A percentile compares a stretch with the other conserved stretches of the same genome.
These are phyloP conservation scores for Phaseolus lunatus DNA, from an alignment of 306 rosid genomes.

Conservation along the genomic window DNA sequence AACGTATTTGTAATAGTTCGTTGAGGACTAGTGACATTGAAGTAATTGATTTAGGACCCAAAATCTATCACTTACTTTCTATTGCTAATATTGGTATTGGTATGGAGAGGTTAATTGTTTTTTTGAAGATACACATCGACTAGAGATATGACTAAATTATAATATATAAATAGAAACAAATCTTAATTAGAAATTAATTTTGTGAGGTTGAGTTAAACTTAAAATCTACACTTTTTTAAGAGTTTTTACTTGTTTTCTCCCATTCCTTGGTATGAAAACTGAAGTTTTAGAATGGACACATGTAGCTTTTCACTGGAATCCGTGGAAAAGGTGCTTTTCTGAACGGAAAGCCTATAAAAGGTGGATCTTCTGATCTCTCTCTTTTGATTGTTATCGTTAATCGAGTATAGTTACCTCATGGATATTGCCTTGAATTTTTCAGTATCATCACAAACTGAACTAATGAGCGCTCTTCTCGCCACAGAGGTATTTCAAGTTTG, in stretches of 20 bases:
- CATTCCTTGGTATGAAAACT: conserved; percentile 12
- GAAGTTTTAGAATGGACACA: conserved; percentile 11
- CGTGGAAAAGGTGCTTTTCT: conserved; percentile 80
- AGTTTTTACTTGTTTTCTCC: neutral
- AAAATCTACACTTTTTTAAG: too few relatives aligned
- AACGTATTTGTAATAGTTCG: conserved; percentile 15
- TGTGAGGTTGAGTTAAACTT: too few relatives aligned
- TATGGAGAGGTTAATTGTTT: neutral
- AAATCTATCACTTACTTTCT: conserved; percentile 9
- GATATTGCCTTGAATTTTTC: conserved; percentile 48
- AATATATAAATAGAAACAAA: too few relatives aligned
- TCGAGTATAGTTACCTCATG: conserved; percentile 20
- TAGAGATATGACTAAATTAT: too few relatives aligned
- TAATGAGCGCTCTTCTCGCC: conserved; percentile 79
- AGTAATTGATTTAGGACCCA: neutral
- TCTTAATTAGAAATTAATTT: too few relatives aligned
- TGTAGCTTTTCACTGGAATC: conserved; percentile 83
- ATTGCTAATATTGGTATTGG: conserved; percentile 40
- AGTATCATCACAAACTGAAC: conserved; percentile 72
- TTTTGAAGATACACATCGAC: too few relatives aligned
- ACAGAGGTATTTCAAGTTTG: conserved; percentile 67
- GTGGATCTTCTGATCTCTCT: conserved; percentile 43
- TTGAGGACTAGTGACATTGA: conserved; percentile 14
- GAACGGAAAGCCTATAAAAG: conserved; percentile 82
- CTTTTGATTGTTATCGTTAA: conserved; percentile 26